phyloP scores from a whole-genome alignment of 352 stramenopile genomes.

The Phytophthora cryptogea region DNA sequence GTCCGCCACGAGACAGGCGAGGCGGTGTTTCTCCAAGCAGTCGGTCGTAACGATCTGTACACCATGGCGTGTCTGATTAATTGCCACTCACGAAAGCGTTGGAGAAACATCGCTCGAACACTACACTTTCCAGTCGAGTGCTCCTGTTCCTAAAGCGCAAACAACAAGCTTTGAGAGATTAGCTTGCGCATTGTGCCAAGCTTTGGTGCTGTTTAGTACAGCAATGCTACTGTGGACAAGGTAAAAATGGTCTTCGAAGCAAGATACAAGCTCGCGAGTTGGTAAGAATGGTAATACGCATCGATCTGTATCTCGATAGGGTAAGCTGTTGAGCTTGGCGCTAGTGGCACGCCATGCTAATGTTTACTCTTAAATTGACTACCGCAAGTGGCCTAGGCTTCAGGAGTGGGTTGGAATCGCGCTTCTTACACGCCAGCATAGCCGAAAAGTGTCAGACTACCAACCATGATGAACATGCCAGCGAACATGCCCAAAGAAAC shows the following conservation, averaged over 20 bases:
- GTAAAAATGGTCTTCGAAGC: no score
- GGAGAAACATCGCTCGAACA: not conserved
- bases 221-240: not conserved
- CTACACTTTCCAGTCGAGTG: not conserved
- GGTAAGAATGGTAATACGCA: not conserved
- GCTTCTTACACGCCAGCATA: conserved; percentile 53
- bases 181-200: not conserved
- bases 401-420: not conserved
- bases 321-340: not conserved
- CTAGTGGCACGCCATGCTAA: not conserved
- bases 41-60: conserved; percentile 1
- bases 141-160: conserved; percentile 5
- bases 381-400: not conserved
- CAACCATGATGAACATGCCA: conserved; percentile 90
- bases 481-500: conserved; percentile 77
- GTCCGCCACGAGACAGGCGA: not conserved
- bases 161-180: not conserved
- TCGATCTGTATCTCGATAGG: not conserved
- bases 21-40: conserved; percentile 1
- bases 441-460: conserved; percentile 87
- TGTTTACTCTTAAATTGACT: not conserved
- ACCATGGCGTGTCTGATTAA: conserved; percentile 5
- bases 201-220: not conserved
- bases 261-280: no score
- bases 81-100: not conserved